phyloP scores from a whole-genome alignment of 768 basidiomycete genomes.

The Psilocybe tampanensis region DNA sequence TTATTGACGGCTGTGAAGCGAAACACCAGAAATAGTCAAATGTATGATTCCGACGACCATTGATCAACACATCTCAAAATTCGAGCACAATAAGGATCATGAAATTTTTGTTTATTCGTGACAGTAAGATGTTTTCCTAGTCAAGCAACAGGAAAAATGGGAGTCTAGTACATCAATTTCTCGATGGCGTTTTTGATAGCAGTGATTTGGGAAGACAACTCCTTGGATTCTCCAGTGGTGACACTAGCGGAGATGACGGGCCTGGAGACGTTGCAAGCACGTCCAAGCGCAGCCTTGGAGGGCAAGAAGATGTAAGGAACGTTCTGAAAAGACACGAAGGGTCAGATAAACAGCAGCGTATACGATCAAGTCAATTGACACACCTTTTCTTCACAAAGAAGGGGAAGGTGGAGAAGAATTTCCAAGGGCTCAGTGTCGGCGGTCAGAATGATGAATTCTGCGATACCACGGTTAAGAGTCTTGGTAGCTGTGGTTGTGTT shows the following conservation, averaged over 20 bases:
- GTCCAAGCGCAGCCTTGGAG: constrained; percentile 92
- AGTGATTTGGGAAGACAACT: constrained; percentile 86
- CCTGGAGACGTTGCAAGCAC: constrained; percentile 93
- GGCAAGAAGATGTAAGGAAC: constrained; percentile 96
- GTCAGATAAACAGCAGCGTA: constrained; percentile 3
- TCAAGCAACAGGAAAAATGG: neutral
- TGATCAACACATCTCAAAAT: too few species aligned
- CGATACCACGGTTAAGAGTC: constrained; percentile 96
- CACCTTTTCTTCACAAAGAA: constrained; percentile 98
- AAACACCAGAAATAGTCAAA: too few species aligned
- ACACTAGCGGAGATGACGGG: constrained; percentile 95
- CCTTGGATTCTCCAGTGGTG: constrained; percentile 94
- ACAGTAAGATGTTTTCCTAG: neutral
- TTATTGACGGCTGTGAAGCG: too few species aligned
- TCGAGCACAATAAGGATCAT: too few species aligned
- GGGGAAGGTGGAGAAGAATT: constrained; percentile 94
- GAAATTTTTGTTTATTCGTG: neutral
- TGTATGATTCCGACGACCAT: too few species aligned
- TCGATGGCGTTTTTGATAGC: constrained; percentile 85
- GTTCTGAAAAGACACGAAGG: constrained; percentile 54
- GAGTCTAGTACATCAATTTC: constrained; percentile 53
- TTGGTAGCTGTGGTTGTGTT: constrained; percentile 73
- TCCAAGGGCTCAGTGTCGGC: constrained; percentile 97
- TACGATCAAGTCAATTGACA: constrained; percentile 8
- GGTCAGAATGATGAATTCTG: constrained; percentile 97